Conservation (phyloP, 2,329 filamentous ascomycete species). For the Hirsutella rhossiliensis region DNA sequence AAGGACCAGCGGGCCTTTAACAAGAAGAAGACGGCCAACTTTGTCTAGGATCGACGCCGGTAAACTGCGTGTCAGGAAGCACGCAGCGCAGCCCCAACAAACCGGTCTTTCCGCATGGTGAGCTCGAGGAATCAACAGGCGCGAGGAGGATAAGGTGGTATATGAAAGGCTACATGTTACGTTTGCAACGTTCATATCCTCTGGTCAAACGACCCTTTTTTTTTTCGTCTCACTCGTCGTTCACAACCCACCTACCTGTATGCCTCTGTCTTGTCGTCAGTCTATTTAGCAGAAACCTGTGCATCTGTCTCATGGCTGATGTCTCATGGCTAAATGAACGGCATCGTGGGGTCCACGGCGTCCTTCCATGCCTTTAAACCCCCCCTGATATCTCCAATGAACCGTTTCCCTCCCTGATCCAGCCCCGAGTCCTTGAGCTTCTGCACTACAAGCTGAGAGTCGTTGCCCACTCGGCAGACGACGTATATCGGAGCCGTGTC, state of each 20-base stretch:
- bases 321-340: slow-evolving; percentile 31
- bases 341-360: slow-evolving; percentile 47
- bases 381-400: slow-evolving; percentile 59
- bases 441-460: slow-evolving; percentile 59
- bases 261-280: too few species aligned
- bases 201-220: too few species aligned
- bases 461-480: slow-evolving; percentile 65
- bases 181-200: too few species aligned
- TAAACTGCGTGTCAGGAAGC: too few species aligned
- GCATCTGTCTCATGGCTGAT: slow-evolving; percentile 2
- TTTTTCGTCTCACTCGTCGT: too few species aligned
- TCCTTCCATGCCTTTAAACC: slow-evolving; percentile 63
- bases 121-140: too few species aligned
- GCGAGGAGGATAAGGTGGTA: too few species aligned
- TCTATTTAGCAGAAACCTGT: too few species aligned
- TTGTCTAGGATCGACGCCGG: slow-evolving; percentile 29
- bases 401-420: slow-evolving; percentile 37
- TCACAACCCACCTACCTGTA: too few species aligned
- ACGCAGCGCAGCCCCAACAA: too few species aligned
- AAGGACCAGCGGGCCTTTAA: slow-evolving; percentile 97
- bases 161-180: too few species aligned
- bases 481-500: slow-evolving; percentile 49
- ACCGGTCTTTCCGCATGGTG: too few species aligned
- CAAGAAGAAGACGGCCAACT: slow-evolving; percentile 71
- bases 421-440: slow-evolving; percentile 52